Conservation (phyloP, 768 basidiomycete genomes). For the Saitozyma podzolica region DNA sequence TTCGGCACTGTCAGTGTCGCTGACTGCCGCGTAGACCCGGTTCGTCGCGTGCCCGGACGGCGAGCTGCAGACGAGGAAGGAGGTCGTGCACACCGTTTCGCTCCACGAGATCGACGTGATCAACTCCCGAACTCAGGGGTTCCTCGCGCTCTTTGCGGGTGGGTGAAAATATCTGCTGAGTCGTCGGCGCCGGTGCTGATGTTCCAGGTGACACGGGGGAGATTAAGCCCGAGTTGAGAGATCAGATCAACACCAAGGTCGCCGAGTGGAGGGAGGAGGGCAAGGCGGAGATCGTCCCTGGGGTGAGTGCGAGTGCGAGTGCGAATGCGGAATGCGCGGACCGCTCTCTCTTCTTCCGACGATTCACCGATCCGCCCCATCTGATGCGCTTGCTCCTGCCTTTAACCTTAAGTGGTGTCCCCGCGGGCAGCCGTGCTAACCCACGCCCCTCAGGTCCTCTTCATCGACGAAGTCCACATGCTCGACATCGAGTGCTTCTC, state of each 20-base stretch:
- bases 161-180: conserved; percentile 4
- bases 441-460: conserved; percentile 72
- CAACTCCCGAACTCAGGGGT: conserved; percentile 97
- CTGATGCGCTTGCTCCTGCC: background rate
- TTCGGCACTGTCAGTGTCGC: background rate
- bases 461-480: conserved; percentile 99
- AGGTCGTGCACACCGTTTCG: conserved; percentile 95
- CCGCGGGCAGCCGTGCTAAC: background rate
- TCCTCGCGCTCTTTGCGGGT: conserved; percentile 73
- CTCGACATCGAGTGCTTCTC: conserved; percentile 99
- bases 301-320: conserved; percentile 60
- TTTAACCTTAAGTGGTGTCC: background rate
- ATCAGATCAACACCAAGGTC: conserved; percentile 95
- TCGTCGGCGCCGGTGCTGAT: background rate
- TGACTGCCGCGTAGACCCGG: conserved; percentile 69
- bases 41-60: conserved; percentile 98
- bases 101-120: conserved; percentile 99
- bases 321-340: background rate
- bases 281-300: conserved; percentile 95
- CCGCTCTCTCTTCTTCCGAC: background rate
- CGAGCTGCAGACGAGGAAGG: conserved; percentile 95
- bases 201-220: conserved; percentile 96
- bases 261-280: conserved; percentile 98
- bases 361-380: too few relatives aligned
- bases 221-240: conserved; percentile 93